phyloP scores from a whole-genome alignment of 2,329 filamentous ascomycete species.

The Fusarium nisikadoi region DNA sequence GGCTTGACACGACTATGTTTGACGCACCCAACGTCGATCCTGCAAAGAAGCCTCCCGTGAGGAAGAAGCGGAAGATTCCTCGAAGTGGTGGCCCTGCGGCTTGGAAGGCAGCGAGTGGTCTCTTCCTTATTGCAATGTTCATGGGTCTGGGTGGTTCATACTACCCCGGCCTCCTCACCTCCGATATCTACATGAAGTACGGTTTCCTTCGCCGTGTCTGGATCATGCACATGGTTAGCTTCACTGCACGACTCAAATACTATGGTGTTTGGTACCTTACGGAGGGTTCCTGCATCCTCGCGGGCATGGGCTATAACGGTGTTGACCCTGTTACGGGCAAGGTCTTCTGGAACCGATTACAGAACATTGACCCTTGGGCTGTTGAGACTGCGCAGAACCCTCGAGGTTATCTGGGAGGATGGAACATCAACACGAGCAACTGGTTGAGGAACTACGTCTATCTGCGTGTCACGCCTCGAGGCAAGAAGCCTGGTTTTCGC shows the following conservation, averaged over 20 bases:
- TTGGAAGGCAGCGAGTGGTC: slow-evolving; percentile 77
- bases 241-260: slow-evolving; percentile 89
- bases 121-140: slow-evolving; percentile 83
- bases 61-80: slow-evolving; percentile 92
- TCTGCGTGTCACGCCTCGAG: slow-evolving; percentile 90
- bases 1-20: slow-evolving; percentile 96
- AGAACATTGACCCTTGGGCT: slow-evolving; percentile 86
- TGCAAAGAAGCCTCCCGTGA: slow-evolving; percentile 83
- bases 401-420: slow-evolving; percentile 88
- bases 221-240: slow-evolving; percentile 83
- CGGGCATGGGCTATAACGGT: slow-evolving; percentile 93
- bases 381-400: slow-evolving; percentile 94
- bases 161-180: slow-evolving; percentile 69
- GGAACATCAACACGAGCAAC: slow-evolving; percentile 99
- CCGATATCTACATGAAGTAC: slow-evolving; percentile 73
- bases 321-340: slow-evolving; percentile 86
- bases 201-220: slow-evolving; percentile 78
- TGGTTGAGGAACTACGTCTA: slow-evolving; percentile 98
- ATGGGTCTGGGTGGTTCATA: slow-evolving; percentile 77
- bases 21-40: slow-evolving; percentile 84
- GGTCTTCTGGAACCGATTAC: slow-evolving; percentile 86
- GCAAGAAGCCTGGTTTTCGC: slow-evolving; percentile 95
- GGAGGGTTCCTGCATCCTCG: slow-evolving; percentile 93
- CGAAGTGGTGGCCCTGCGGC: slow-evolving; percentile 87
- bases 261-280: slow-evolving; percentile 96